Evolutionary conservation across 257 asterid genomes (phyloP).

Genomic region (Capsicum rhomboideum): DNA sequence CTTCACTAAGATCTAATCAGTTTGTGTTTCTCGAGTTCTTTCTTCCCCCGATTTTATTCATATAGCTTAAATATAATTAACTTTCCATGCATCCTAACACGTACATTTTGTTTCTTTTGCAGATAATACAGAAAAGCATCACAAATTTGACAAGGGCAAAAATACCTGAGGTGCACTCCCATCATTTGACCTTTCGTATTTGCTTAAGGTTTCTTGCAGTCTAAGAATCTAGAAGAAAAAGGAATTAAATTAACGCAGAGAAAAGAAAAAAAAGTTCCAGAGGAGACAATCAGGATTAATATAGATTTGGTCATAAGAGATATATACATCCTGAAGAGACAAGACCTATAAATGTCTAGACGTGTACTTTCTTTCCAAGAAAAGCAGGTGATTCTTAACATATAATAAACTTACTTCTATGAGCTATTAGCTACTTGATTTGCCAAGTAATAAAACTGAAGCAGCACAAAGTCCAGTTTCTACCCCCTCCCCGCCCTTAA

Average conservation of each 20-base stretch:
- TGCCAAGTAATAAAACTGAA: neutral
- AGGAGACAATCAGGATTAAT: conserved; percentile 10
- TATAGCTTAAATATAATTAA: neutral
- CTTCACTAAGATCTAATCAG: too few species aligned
- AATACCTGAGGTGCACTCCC: conserved; percentile 91
- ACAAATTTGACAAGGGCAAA: neutral
- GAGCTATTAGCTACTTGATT: neutral
- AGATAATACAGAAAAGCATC: neutral
- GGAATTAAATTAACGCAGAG: neutral
- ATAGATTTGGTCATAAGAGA: neutral
- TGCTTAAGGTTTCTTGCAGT: conserved; percentile 86
- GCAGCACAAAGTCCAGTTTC: neutral
- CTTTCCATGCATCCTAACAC: neutral
- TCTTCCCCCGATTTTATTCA: too few species aligned
- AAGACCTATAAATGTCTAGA: neutral
- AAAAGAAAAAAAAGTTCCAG: neutral
- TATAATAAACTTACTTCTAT: neutral
- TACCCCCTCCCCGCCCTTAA: neutral
- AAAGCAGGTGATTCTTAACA: neutral
- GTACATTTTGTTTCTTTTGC: neutral
- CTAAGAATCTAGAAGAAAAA: conserved; percentile 69
- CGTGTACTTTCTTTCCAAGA: neutral
- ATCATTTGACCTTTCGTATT: conserved; percentile 77
- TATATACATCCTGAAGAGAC: neutral
- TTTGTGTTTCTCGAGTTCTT: too few species aligned